Percentiles rank a stretch among this genome's conserved stretches.
These are phyloP conservation scores for Berberis thunbergii DNA, from an alignment of 164 flowering plant genomes.

Conservation along the genomic window DNA sequence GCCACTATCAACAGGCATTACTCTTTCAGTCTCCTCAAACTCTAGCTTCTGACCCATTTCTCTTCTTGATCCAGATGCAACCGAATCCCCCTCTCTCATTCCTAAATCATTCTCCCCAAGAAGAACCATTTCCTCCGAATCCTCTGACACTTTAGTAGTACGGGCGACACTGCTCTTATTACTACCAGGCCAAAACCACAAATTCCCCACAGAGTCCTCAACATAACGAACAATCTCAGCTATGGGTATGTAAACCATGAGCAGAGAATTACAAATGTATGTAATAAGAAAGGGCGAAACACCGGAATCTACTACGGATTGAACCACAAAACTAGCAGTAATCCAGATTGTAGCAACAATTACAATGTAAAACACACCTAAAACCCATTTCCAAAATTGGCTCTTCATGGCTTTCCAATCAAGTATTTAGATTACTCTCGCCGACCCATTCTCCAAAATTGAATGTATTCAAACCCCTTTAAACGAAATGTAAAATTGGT, in stretches of 20 bases:
- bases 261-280: conserved; percentile 88
- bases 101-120: conserved; percentile 28
- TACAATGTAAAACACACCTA: conserved; percentile 68
- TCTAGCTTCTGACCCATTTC: conserved; percentile 15
- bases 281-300: conserved; percentile 92
- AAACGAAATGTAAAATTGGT: too few relatives aligned
- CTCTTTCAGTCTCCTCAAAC: conserved; percentile 12
- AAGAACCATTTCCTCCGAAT: conserved; percentile 58
- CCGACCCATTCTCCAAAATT: too few relatives aligned
- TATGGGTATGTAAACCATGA: conserved; percentile 65
- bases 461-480: too few relatives aligned
- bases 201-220: conserved; percentile 49
- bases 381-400: conserved; percentile 58
- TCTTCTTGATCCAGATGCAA: conserved; percentile 11
- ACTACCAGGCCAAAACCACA: conserved; percentile 34
- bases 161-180: conserved; percentile 7
- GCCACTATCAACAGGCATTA: conserved; percentile 9
- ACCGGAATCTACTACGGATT: conserved; percentile 78
- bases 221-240: conserved; percentile 64
- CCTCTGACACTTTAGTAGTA: conserved; percentile 15
- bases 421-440: too few relatives aligned
- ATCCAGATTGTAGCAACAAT: conserved; percentile 83
- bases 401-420: conserved; percentile 29
- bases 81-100: conserved; percentile 9
- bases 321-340: conserved; percentile 89